Evolutionary conservation across 2,329 filamentous ascomycete species (phyloP), one percentile per base, ranked within the genome.

Genomic region (Purpureocillium takamizusanense): DNA sequence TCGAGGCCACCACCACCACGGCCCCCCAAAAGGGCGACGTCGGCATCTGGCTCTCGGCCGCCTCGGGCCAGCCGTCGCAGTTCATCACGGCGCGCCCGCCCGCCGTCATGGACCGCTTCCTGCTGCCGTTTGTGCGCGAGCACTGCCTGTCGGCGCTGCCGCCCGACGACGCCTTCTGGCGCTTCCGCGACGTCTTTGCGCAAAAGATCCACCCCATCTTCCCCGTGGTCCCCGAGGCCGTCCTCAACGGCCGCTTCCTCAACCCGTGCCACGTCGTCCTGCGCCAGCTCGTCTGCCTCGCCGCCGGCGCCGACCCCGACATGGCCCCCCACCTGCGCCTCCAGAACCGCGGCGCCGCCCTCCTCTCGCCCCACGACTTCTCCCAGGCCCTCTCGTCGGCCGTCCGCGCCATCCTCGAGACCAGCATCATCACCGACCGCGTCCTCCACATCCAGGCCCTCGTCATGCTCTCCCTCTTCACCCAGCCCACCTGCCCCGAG

Each of bases 381-480:
- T 68, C 69, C 29, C 62, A 65, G 11, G 52, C 60, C 0, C 48
- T 76, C 4, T 69, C 70, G 0, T 66, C 67, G 1, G 66, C 72
- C 1, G 60, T 74, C 3, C 59, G 69, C 8, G 62, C 65, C 1
- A 65, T 69, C 1, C 54, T 78, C 3, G 72, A 76, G 37, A 68
- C 73, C 5, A 71, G 70, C 12, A 53, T 78, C 31, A 67, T 78
- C 7, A 60, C 63, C 1, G 69, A 77, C 44, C 63, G 71, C n/a
- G 61, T 78, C 6, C 59, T 75, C 21, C 65, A 75, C 34, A 73
- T 76, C 28, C 71, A 74, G 21, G 63, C 71, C 12, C 60, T 76
- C 7, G 62, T 67, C 18, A 63, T 78, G 35, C 53, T 78, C 14
- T 75, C 74, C 0, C 59, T 79, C n/a, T 79, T 76, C 46, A 70